Percentiles rank a stretch among this genome's conserved stretches.
Conservation (phyloP, 2,329 filamentous ascomycete species). For the Stagonosporopsis tanaceti region DNA sequence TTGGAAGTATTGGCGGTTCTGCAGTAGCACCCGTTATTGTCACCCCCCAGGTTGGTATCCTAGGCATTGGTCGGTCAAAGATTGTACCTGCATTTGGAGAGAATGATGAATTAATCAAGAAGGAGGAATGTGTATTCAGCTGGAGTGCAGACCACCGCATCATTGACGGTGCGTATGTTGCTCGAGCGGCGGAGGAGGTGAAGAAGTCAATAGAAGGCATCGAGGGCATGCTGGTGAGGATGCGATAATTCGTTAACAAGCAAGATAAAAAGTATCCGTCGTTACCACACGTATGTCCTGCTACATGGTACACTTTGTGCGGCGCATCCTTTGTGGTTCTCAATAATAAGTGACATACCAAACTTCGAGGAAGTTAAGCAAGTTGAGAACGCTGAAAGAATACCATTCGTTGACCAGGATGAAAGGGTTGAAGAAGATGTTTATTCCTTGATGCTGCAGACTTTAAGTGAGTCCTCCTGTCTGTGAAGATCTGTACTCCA, state of each 20-base stretch:
- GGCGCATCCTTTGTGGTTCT: neutral
- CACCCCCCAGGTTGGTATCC: conserved; percentile 86
- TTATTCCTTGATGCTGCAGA: neutral
- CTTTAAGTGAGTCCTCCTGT: too few relatives aligned
- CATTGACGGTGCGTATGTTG: conserved; percentile 93
- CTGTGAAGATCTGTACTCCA: neutral
- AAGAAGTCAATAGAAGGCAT: conserved; percentile 81
- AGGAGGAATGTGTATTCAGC: conserved; percentile 87
- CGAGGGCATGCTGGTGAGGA: conserved; percentile 82
- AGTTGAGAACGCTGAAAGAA: neutral
- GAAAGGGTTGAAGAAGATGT: neutral
- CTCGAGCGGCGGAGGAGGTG: conserved; percentile 84
- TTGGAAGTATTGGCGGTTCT: conserved; percentile 91
- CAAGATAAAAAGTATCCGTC: neutral
- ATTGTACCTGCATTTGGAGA: conserved; percentile 78
- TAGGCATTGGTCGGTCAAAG: conserved; percentile 84
- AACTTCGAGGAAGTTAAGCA: neutral
- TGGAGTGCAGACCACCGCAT: conserved; percentile 97
- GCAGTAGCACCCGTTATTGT: conserved; percentile 93
- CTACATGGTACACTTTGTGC: neutral
- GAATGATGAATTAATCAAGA: conserved; percentile 68
- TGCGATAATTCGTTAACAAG: conserved; percentile 22
- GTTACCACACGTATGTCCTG: neutral
- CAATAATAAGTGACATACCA: too few relatives aligned
- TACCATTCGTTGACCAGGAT: neutral